Percentiles rank a stretch among this genome's conserved stretches.
Evolutionary conservation across 129 eudicot genomes (phyloP).

Genomic region (Helianthus tuberosus): DNA sequence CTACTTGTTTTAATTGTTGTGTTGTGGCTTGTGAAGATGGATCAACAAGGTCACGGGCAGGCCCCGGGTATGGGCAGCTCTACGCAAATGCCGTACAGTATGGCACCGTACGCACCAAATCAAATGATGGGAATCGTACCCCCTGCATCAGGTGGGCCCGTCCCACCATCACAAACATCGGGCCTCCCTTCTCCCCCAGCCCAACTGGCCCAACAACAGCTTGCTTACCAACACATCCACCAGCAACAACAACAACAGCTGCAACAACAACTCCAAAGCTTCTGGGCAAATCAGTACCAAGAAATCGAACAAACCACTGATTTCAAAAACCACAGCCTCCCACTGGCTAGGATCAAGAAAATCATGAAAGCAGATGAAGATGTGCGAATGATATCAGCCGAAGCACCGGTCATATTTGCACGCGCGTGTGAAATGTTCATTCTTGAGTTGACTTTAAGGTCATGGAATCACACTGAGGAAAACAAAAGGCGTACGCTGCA

Average conservation of each 20-base stretch:
- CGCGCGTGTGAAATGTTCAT: constrained; percentile 97
- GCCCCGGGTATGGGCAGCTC: constrained; percentile 53
- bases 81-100: constrained; percentile 65
- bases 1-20: not conserved
- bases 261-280: constrained; percentile 78
- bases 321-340: constrained; percentile 90
- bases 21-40: constrained; percentile 46
- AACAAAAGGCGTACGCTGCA: constrained; percentile 90
- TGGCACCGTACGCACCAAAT: constrained; percentile 68
- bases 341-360: constrained; percentile 88
- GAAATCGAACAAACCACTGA: constrained; percentile 88
- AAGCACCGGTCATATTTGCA: constrained; percentile 92
- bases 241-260: constrained; percentile 91
- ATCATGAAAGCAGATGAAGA: constrained; percentile 98
- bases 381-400: constrained; percentile 94
- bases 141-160: constrained; percentile 63
- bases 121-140: constrained; percentile 70
- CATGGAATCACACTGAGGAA: constrained; percentile 97
- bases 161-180: constrained; percentile 61
- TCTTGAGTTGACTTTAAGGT: constrained; percentile 76
- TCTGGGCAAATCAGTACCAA: constrained; percentile 83
- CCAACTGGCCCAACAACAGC: constrained; percentile 88
- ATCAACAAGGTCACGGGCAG: constrained; percentile 92
- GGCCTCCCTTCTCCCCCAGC: constrained; percentile 68
- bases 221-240: constrained; percentile 91